These are phyloP conservation scores for Phytophthora citrophthora DNA, from an alignment of 352 stramenopile genomes.

Conservation along the genomic window DNA sequence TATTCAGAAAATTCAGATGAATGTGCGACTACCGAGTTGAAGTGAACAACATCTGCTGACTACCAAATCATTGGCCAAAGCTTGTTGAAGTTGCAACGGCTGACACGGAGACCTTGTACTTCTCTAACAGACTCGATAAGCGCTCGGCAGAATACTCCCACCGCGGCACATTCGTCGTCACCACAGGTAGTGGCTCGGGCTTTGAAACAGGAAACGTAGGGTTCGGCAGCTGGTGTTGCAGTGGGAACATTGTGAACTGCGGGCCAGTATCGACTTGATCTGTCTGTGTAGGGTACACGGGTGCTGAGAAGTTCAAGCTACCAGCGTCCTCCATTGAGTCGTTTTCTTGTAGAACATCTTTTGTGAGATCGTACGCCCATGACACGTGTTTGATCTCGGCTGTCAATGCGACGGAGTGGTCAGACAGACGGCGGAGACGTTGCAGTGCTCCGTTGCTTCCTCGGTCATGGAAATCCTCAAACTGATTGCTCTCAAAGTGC, in stretches of 20 bases:
- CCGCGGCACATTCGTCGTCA: constrained; percentile 9
- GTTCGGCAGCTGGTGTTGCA: constrained; percentile 36
- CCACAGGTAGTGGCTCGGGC: constrained; percentile 4
- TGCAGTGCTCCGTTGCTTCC: constrained; percentile 1
- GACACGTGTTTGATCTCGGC: constrained; percentile 69
- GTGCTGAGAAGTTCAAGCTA: constrained; percentile 7
- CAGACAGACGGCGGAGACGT: not conserved
- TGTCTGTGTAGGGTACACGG: constrained; percentile 21
- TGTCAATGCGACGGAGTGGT: constrained; percentile 41
- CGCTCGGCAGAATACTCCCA: constrained; percentile 68
- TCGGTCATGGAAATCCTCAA: constrained; percentile 20
- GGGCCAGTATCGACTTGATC: constrained; percentile 27
- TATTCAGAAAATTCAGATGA: not conserved
- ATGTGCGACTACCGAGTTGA: constrained; percentile 24
- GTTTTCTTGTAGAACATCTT: constrained; percentile 41
- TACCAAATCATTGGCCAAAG: constrained; percentile 5
- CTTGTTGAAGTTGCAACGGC: constrained; percentile 16
- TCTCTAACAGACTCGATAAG: constrained; percentile 61
- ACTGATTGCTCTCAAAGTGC: constrained; percentile 33
- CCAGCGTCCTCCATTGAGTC: constrained; percentile 7
- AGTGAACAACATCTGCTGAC: constrained; percentile 11
- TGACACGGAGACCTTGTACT: constrained; percentile 70
- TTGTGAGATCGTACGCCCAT: constrained; percentile 57
- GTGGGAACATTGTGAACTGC: constrained; percentile 27
- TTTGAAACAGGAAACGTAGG: constrained; percentile 17